Percentiles rank a stretch among this genome's conserved stretches.
Evolutionary conservation across 176 grass and related monocot species (phyloP).

Genomic region (Dendrocalamus sinicus): DNA sequence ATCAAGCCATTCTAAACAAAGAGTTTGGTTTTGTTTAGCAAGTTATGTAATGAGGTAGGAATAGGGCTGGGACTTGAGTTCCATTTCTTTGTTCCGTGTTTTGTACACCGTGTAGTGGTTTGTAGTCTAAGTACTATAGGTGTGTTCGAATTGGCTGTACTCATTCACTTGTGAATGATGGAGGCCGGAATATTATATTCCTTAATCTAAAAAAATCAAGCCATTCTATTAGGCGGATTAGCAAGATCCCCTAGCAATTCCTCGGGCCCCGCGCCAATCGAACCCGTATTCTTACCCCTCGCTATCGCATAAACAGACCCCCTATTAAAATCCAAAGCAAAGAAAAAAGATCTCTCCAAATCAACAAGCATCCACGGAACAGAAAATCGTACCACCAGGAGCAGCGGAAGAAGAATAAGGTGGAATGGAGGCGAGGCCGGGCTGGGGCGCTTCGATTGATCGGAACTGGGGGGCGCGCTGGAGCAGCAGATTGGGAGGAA

Average conservation of each 20-base stretch:
- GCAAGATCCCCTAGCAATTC: conserved; percentile 16
- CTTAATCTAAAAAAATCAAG: no score
- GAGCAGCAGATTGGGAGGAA: not conserved
- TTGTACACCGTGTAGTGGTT: no score
- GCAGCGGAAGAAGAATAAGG: not conserved
- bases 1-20: not conserved
- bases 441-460: not conserved
- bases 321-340: not conserved
- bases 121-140: no score
- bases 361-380: not conserved
- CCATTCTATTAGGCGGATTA: not conserved
- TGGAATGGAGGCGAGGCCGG: not conserved
- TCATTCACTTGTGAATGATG: no score
- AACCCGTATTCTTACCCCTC: not conserved
- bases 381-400: no score
- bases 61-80: no score
- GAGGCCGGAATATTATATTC: no score
- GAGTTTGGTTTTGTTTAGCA: no score
- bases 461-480: not conserved
- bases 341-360: not conserved
- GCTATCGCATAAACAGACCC: not conserved
- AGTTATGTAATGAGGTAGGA: no score
- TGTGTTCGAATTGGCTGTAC: no score
- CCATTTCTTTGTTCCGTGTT: no score
- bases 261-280: not conserved